phyloP scores from a whole-genome alignment of 768 basidiomycete genomes.

The Calocybe indica region DNA sequence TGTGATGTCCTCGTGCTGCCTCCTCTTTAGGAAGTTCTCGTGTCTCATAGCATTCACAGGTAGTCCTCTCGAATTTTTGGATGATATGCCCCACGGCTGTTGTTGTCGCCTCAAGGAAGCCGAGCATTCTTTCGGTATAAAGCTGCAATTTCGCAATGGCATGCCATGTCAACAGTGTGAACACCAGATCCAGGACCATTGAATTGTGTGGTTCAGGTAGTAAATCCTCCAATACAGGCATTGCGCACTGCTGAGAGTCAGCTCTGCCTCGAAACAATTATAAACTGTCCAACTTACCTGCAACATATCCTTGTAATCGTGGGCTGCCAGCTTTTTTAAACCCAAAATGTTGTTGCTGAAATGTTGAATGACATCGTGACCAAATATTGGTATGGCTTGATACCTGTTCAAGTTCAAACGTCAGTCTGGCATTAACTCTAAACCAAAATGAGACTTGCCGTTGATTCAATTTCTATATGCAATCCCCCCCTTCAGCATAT shows the following conservation, averaged over 20 bases:
- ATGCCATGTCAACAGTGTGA: slow-evolving; percentile 29
- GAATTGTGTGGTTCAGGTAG: slow-evolving; percentile 21
- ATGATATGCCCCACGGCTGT: slow-evolving; percentile 19
- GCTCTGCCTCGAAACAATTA: neutral
- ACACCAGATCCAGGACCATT: slow-evolving; percentile 21
- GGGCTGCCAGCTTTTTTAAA: slow-evolving; percentile 19
- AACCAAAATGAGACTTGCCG: neutral
- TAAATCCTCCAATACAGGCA: slow-evolving; percentile 31
- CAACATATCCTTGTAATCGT: slow-evolving; percentile 24
- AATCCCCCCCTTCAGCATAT: slow-evolving; percentile 1
- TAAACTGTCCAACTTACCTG: slow-evolving; percentile 8
- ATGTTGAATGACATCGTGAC: slow-evolving; percentile 13
- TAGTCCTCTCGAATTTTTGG: slow-evolving; percentile 15
- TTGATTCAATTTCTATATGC: neutral
- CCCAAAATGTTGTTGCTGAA: slow-evolving; percentile 20
- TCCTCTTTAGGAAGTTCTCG: slow-evolving; percentile 24
- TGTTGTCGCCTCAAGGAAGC: slow-evolving; percentile 16
- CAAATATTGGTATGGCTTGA: slow-evolving; percentile 11
- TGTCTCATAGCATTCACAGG: slow-evolving; percentile 18
- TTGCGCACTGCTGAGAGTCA: slow-evolving; percentile 17
- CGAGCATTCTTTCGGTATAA: slow-evolving; percentile 28
- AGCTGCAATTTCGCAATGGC: slow-evolving; percentile 26
- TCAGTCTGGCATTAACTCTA: neutral
- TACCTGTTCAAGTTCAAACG: neutral
- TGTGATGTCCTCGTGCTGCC: slow-evolving; percentile 13